A percentile compares a stretch with the other conserved stretches of the same genome.
phyloP scores from a whole-genome alignment of 1,139 yeast species.

The Groenewaldozyma auringiensis region DNA sequence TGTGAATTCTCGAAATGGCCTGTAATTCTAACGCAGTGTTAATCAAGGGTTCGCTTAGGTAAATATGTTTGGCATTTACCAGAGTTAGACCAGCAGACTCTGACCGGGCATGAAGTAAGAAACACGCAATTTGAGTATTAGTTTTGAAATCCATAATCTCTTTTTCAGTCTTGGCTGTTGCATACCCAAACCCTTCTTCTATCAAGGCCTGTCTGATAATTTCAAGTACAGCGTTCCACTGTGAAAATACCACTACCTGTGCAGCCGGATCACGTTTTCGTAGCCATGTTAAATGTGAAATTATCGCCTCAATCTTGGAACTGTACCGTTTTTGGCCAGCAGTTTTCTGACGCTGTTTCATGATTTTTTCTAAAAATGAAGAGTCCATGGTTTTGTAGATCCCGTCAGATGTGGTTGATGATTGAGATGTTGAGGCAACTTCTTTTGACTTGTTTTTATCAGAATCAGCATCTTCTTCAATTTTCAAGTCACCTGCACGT shows the following conservation, averaged over 20 bases:
- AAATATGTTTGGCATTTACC: slow-evolving; percentile 85
- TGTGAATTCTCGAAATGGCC: slow-evolving; percentile 83
- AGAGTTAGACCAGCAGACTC: slow-evolving; percentile 85
- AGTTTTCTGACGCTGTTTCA: slow-evolving; percentile 29
- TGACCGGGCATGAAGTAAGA: slow-evolving; percentile 73
- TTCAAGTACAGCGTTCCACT: slow-evolving; percentile 70
- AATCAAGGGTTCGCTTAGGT: slow-evolving; percentile 85
- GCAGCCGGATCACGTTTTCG: slow-evolving; percentile 51
- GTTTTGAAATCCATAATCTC: slow-evolving; percentile 49
- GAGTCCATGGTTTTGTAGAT: slow-evolving; percentile 20
- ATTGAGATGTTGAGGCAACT: not conserved
- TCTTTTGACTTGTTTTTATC: slow-evolving; percentile 2
- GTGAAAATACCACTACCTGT: slow-evolving; percentile 81
- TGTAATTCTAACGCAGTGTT: slow-evolving; percentile 82
- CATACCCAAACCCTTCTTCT: slow-evolving; percentile 47
- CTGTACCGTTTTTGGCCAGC: slow-evolving; percentile 45
- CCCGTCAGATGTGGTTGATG: not conserved
- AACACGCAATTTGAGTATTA: slow-evolving; percentile 64
- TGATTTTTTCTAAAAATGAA: slow-evolving; percentile 14
- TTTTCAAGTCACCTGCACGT: slow-evolving; percentile 12
- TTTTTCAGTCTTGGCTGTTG: slow-evolving; percentile 38
- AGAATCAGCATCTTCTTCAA: slow-evolving; percentile 4
- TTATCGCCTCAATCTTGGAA: slow-evolving; percentile 75
- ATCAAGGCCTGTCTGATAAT: slow-evolving; percentile 62
- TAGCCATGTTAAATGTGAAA: slow-evolving; percentile 58